Conservation (phyloP, 768 basidiomycete species). For the Lactarius hatsudake region DNA sequence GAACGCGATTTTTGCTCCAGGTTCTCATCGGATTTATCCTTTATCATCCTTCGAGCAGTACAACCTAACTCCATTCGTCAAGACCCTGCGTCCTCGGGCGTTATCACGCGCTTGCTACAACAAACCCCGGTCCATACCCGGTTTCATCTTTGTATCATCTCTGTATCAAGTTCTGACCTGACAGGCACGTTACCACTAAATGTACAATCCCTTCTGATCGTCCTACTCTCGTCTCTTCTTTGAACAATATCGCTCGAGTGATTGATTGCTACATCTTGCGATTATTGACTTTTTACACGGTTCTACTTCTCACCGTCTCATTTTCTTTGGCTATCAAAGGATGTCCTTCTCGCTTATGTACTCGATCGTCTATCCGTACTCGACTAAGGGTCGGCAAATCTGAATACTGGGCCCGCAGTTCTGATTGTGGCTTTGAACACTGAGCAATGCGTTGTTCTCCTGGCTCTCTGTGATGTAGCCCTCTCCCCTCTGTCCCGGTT, state of each 20-base stretch:
- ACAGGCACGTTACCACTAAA: not conserved
- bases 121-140: not conserved
- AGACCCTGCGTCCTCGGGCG: not conserved
- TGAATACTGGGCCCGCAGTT: not conserved
- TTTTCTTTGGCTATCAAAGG: not conserved
- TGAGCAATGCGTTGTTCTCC: not conserved
- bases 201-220: not conserved
- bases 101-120: not conserved
- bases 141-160: not conserved
- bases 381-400: not conserved
- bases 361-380: not conserved
- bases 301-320: not conserved
- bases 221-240: not conserved
- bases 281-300: not conserved
- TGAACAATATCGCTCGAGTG: not conserved
- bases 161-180: not conserved
- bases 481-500: not conserved
- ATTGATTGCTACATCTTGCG: not conserved
- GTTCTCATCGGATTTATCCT: not conserved
- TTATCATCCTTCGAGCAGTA: not conserved
- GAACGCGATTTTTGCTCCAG: not conserved
- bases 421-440: not conserved
- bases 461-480: not conserved
- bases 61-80: not conserved
- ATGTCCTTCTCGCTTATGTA: not conserved